Evolutionary conservation across 2,329 filamentous ascomycete genomes (phyloP), one percentile per base, ranked within the genome.

Genomic region (Arthrobotrys conoides): DNA sequence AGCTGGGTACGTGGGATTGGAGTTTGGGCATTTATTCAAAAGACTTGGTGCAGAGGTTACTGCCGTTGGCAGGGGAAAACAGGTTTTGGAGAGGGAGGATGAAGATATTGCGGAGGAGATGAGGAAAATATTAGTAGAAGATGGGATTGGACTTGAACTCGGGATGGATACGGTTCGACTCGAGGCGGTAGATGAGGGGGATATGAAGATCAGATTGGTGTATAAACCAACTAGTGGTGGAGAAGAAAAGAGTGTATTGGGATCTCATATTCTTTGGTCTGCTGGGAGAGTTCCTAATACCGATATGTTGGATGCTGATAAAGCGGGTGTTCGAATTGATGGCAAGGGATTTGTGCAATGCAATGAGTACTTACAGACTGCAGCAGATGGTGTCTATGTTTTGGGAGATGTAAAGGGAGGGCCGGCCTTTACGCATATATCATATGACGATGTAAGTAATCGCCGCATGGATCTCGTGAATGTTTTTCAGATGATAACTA

Each of bases 351-450:
- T 88, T 80, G 84, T 88, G 69, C 77, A 83, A 6, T 84, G 86
- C 18, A 84, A 87, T 65, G 82, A 86, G 6, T 84, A 83, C 71
- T 86, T 89, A 3, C 83, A 85, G 57, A 89, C 87, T 0, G 84
- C 83, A 20, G 84, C 83, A 0, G 78, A 83, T 0, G 84, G 83
- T 49, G 83, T 89, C 20, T 88, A 86, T 80, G 87, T 86, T 0
- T 80, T 88, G 1, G 88, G 88, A 38, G 87, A 89, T 79, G 85
- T 86, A 61, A 87, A 88, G 69, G 87, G 87, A 53, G 85, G 85
- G 0, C 86, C 87, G 5, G 87, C 87, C 14, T 89, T 89, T 82
- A 89, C 88, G 0, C 88, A 89, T 82, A 85, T 89, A 79, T 87
- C 86, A 2, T 89, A 88, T 83, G 87, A 89, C 82, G 87, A 89